Conservation (phyloP, 2,329 filamentous ascomycete species). For the Colletotrichum somersetense region DNA sequence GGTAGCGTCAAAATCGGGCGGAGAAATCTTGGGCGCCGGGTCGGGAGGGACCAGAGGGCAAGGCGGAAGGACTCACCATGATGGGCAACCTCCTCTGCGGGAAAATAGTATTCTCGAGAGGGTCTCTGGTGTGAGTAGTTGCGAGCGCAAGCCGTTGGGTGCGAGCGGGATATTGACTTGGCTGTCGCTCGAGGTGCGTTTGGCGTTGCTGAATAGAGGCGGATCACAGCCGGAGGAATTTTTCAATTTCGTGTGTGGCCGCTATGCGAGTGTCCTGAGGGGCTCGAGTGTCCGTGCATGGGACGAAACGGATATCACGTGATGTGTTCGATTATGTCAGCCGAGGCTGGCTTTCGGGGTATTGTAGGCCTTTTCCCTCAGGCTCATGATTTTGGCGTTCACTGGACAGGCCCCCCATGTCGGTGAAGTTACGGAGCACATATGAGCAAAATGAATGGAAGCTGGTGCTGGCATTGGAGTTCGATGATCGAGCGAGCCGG, state of each 20-base stretch:
- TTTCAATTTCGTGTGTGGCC: constrained; percentile 62
- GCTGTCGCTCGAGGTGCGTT: constrained; percentile 54
- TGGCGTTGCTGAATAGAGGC: constrained; percentile 43
- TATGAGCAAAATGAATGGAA: not conserved
- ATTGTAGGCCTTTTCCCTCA: not conserved
- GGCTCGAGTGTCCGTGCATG: constrained; percentile 48
- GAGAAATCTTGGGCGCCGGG: constrained; percentile 23
- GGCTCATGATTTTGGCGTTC: not conserved
- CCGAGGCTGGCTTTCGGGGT: constrained; percentile 20
- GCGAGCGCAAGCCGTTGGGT: constrained; percentile 51
- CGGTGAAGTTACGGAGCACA: not conserved
- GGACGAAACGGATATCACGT: constrained; percentile 49
- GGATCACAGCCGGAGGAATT: constrained; percentile 51
- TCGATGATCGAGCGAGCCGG: not conserved
- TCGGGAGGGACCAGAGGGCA: not conserved
- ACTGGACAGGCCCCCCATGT: not conserved
- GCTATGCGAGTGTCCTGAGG: constrained; percentile 58
- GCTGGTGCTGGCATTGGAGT: not conserved
- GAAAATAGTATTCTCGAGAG: constrained; percentile 52
- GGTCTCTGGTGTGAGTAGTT: constrained; percentile 50
- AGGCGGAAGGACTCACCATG: constrained; percentile 44
- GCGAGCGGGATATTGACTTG: constrained; percentile 53
- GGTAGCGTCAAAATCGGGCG: constrained; percentile 34
- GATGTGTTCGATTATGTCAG: constrained; percentile 48
- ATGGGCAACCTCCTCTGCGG: constrained; percentile 63